phyloP scores from a whole-genome alignment of 108 stramenopile genomes.

The Cylindrotheca fusiformis region DNA sequence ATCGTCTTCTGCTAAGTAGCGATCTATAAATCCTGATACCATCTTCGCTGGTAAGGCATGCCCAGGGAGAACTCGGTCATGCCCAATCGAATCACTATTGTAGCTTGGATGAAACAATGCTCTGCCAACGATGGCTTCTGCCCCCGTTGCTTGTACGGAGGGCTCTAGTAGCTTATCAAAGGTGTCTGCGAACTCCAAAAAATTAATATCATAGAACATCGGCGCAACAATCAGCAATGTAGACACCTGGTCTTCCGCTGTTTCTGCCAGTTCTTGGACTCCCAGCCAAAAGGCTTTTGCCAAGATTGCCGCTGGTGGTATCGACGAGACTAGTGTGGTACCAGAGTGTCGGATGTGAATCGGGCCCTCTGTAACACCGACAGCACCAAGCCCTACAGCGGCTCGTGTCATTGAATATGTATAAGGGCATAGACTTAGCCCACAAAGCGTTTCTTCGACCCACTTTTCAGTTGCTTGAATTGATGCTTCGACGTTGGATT shows the following conservation, averaged over 20 bases:
- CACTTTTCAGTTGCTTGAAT: conserved; percentile 27
- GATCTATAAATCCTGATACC: conserved; percentile 41
- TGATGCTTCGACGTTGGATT: conserved; percentile 6
- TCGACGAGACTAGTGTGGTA: not conserved
- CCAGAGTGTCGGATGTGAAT: not conserved
- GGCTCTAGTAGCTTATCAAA: conserved; percentile 50
- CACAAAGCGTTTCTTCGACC: conserved; percentile 46
- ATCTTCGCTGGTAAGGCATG: conserved; percentile 55
- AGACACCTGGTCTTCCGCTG: conserved; percentile 40
- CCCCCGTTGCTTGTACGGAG: conserved; percentile 26
- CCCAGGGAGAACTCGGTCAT: conserved; percentile 34
- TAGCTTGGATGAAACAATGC: conserved; percentile 61
- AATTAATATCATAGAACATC: conserved; percentile 39
- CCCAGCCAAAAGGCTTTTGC: conserved; percentile 43
- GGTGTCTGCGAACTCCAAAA: conserved; percentile 31
- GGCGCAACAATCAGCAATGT: conserved; percentile 43
- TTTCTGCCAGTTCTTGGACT: conserved; percentile 22
- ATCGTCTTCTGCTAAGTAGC: not conserved
- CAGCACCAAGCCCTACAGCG: conserved; percentile 49
- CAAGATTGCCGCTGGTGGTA: conserved; percentile 19
- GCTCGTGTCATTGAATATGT: conserved; percentile 41
- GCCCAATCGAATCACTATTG: conserved; percentile 34
- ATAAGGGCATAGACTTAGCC: conserved; percentile 49
- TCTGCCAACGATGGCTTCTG: conserved; percentile 39
- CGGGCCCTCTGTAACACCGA: conserved; percentile 3